Base-by-base conservation (phyloP, 2,329 filamentous ascomycete genomes). In the Bipolaris oryzae region DNA sequence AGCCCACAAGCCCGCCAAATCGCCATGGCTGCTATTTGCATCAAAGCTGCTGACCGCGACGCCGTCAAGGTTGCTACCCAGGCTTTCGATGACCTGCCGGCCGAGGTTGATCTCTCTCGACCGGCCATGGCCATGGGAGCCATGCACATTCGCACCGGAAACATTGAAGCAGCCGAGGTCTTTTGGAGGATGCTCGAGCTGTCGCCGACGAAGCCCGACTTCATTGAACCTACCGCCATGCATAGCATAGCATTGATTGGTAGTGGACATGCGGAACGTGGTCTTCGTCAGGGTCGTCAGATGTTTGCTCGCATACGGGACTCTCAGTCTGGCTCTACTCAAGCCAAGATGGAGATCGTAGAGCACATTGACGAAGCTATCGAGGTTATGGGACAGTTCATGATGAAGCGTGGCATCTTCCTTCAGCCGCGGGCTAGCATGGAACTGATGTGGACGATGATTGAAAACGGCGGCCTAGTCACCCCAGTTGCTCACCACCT, bases 211-310 rank as follows among this genome's bases (percentile, higher is more conserved):
- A 82, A 86, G 69, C 80, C 83, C 49, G 83, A 86, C 33, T 89
- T 96, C 75, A 89, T 96, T 60, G 92, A 96, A 78, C 90, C 92
- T 21, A 89, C 92, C 11, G 86, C 91, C 55, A 96, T 97, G 92
- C 96, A 94, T 70, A 87, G 90, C 13, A 87, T 96, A 55, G 91
- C 92, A 45, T 82, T 98, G 75, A 89, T 98, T 72, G 90, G 91
- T 51, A 91, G 90, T 61, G 92, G 92, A 39, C 88, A 92, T 69
- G 85, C 93, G 46, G 87, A 89, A n/a, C 91, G 94, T 71, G 95
- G 89, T 47, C 78, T 98, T 56, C 81, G 83, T 11, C 87, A 95
- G 73, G 88, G 90, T 9, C 90, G 95, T 67, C 82, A 87, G 70
- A 96, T 96, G 91, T 96, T 97, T 76, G 82, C 88, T 71, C 88